phyloP scores from a whole-genome alignment of 192 early-diverging fungal species.

The Chytriomyces sp. region DNA sequence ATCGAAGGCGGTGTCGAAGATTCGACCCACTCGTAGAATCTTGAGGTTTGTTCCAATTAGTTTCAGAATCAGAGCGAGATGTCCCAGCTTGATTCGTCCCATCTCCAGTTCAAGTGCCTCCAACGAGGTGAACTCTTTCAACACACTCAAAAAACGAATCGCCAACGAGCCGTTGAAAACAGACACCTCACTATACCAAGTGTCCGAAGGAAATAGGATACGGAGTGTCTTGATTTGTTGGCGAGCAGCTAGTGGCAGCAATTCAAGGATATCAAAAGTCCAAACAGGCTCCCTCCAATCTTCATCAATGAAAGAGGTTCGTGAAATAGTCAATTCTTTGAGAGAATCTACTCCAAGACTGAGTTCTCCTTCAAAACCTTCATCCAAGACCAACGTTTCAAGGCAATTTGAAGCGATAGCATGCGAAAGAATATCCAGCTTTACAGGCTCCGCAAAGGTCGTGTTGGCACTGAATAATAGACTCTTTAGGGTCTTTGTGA shows the following conservation, averaged over 20 bases:
- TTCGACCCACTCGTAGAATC: background rate
- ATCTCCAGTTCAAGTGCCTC: background rate
- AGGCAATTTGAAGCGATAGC: background rate
- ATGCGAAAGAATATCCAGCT: background rate
- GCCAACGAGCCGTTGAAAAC: background rate
- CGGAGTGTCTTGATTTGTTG: background rate
- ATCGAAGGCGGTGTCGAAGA: background rate
- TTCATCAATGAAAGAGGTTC: background rate
- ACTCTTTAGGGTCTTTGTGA: background rate
- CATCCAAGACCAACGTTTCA: background rate
- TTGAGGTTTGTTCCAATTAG: background rate
- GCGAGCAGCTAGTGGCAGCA: background rate
- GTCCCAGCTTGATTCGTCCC: background rate
- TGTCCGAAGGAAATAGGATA: background rate
- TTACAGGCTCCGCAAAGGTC: background rate
- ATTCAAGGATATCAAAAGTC: background rate
- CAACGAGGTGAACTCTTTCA: background rate
- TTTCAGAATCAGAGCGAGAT: background rate
- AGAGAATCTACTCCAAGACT: background rate
- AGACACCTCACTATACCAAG: background rate
- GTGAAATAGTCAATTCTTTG: background rate
- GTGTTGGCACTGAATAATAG: background rate
- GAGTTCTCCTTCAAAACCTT: background rate
- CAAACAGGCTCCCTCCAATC: background rate
- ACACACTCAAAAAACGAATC: background rate